A percentile compares a stretch with the other conserved stretches of the same genome.
phyloP scores from a whole-genome alignment of 2,329 filamentous ascomycete genomes.

The Venturia asperata region DNA sequence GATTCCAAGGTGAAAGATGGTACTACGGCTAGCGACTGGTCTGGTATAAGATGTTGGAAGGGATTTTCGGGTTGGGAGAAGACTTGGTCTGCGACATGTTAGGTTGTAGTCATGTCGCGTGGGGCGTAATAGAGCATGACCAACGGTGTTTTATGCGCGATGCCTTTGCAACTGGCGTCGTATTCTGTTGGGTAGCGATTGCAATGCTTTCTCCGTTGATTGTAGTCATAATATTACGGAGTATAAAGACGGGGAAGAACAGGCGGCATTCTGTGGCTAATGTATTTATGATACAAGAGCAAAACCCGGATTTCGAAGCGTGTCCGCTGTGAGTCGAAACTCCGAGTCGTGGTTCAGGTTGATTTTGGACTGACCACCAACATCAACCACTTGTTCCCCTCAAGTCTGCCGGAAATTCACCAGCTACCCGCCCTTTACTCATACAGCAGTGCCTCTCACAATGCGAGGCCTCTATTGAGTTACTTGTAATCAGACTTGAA shows the following conservation, averaged over 20 bases:
- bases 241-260: neutral
- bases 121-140: neutral
- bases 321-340: neutral
- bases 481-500: neutral
- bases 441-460: too few relatives aligned
- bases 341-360: too few relatives aligned
- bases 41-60: conserved; percentile 75
- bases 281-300: neutral
- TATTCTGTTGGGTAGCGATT: neutral
- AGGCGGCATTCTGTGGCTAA: neutral
- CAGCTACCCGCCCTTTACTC: too few relatives aligned
- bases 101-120: neutral
- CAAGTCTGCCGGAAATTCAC: too few relatives aligned
- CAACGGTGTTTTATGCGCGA: conserved; percentile 1
- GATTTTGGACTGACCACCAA: neutral
- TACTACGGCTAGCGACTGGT: conserved; percentile 79
- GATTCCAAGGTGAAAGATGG: conserved; percentile 91
- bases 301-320: neutral
- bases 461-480: too few relatives aligned
- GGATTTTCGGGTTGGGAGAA: conserved; percentile 78
- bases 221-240: conserved; percentile 1
- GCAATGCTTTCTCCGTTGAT: conserved; percentile 8
- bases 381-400: neutral
- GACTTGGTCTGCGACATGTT: conserved; percentile 29
- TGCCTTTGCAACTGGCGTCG: neutral